These are phyloP conservation scores for Apophysomyces elegans DNA, from an alignment of 371 early-diverging fungal species.

Conservation along the genomic window DNA sequence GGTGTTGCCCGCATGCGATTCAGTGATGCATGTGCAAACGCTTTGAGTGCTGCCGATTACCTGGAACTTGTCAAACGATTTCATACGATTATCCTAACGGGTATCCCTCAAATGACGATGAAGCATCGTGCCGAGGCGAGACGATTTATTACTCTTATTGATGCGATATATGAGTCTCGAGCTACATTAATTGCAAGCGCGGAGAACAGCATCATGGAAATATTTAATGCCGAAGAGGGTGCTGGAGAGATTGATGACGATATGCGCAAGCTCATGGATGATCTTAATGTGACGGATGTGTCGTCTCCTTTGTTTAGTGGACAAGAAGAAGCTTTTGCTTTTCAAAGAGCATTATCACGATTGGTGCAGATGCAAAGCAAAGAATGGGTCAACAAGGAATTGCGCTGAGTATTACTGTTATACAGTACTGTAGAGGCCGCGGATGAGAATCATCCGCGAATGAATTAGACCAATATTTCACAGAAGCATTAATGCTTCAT, in stretches of 20 bases:
- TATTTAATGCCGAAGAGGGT: conserved; percentile 69
- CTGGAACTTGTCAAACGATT: conserved; percentile 76
- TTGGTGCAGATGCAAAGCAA: conserved; percentile 89
- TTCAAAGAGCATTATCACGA: conserved; percentile 88
- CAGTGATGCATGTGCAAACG: conserved; percentile 80
- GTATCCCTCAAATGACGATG: conserved; percentile 86
- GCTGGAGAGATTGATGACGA: conserved; percentile 37
- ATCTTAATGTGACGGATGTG: conserved; percentile 47
- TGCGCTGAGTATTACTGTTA: background rate
- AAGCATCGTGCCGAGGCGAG: conserved; percentile 86
- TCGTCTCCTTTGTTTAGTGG: conserved; percentile 79
- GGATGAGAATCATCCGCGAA: background rate
- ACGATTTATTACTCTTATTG: conserved; percentile 93
- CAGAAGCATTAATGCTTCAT: too few relatives aligned
- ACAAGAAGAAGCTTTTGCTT: conserved; percentile 96
- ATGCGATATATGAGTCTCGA: conserved; percentile 86
- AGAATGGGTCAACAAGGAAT: conserved; percentile 51
- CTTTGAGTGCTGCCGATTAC: conserved; percentile 91
- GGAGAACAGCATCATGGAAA: conserved; percentile 65
- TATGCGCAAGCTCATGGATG: conserved; percentile 47
- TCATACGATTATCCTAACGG: conserved; percentile 78
- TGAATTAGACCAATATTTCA: too few relatives aligned
- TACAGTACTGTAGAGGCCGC: background rate
- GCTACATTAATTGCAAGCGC: conserved; percentile 72
- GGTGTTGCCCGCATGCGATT: conserved; percentile 82